Evolutionary conservation across 1,284 basidiomycete species (phyloP).

Genomic region (Cryptococcus jaspeensis): DNA sequence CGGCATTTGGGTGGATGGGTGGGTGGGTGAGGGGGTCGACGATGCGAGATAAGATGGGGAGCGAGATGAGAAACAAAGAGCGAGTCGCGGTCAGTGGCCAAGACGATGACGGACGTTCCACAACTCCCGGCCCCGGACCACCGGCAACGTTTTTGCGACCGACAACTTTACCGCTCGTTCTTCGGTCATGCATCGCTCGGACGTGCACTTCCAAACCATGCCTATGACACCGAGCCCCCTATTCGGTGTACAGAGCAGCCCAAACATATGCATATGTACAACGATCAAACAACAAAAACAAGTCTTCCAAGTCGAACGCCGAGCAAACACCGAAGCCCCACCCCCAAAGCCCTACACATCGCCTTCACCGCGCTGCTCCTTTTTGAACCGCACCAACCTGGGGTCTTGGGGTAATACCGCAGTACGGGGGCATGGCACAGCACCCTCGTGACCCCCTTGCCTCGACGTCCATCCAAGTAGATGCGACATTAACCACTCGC

Average conservation of each 20-base stretch:
- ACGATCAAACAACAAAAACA: not conserved
- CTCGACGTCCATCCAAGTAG: constrained; percentile 39
- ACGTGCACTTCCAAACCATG: not conserved
- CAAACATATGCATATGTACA: not conserved
- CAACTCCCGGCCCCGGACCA: too few relatives aligned
- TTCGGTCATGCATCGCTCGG: too few relatives aligned
- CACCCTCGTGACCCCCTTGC: constrained; percentile 15
- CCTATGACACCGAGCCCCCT: not conserved
- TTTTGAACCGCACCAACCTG: constrained; percentile 10
- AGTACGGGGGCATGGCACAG: constrained; percentile 25
- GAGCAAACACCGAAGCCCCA: not conserved
- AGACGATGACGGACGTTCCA: too few relatives aligned
- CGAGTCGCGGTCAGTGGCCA: too few relatives aligned
- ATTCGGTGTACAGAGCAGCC: not conserved
- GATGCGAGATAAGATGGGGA: too few relatives aligned
- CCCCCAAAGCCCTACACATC: not conserved
- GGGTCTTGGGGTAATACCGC: constrained; percentile 11
- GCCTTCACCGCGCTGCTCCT: not conserved
- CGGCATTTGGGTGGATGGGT: too few relatives aligned
- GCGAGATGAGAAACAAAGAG: not conserved
- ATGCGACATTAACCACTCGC: constrained; percentile 45
- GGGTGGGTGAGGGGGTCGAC: too few relatives aligned
- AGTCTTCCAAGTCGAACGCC: too few relatives aligned
- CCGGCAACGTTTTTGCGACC: too few relatives aligned
- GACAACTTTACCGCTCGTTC: too few relatives aligned